Conservation (phyloP, 768 basidiomycete species). For the Tylopilus vinaceipallidus region DNA sequence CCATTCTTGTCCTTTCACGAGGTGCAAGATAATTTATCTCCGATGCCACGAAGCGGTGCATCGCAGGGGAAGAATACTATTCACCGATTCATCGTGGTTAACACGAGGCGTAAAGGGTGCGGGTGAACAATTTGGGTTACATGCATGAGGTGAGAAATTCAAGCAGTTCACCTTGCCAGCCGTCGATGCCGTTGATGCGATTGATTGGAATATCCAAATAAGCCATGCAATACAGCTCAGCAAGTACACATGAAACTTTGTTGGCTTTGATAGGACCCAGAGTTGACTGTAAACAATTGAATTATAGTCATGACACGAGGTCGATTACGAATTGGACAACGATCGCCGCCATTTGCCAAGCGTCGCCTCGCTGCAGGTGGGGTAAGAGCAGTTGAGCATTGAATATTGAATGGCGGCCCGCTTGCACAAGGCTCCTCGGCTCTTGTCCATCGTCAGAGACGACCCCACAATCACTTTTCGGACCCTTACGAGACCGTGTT, state of each 20-base stretch:
- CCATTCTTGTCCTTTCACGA: slow-evolving; percentile 20
- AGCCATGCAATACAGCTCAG: not conserved
- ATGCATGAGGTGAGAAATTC: slow-evolving; percentile 9
- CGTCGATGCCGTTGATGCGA: slow-evolving; percentile 8
- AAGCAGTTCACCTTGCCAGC: slow-evolving; percentile 11
- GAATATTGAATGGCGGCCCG: not conserved
- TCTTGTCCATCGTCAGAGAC: slow-evolving; percentile 3
- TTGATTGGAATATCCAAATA: slow-evolving; percentile 4
- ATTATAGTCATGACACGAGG: slow-evolving; percentile 23
- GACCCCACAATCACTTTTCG: slow-evolving; percentile 16
- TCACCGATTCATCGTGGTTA: slow-evolving; percentile 30
- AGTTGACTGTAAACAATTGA: slow-evolving; percentile 12
- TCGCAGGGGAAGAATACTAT: slow-evolving; percentile 21
- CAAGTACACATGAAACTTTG: slow-evolving; percentile 3
- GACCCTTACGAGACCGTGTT: not conserved
- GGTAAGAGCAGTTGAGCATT: slow-evolving; percentile 6
- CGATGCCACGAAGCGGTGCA: slow-evolving; percentile 27
- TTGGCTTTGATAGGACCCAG: slow-evolving; percentile 12
- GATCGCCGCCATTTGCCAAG: slow-evolving; percentile 18
- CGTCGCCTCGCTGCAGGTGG: slow-evolving; percentile 16
- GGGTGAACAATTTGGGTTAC: slow-evolving; percentile 13
- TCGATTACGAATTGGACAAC: slow-evolving; percentile 7
- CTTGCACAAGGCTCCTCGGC: slow-evolving; percentile 14
- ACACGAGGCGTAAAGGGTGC: slow-evolving; percentile 29
- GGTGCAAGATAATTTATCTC: slow-evolving; percentile 27